A percentile compares a stretch with the other conserved stretches of the same genome.
Evolutionary conservation across 78 protist genomes (phyloP).

Genomic region (Cyanophora paradoxa): DNA sequence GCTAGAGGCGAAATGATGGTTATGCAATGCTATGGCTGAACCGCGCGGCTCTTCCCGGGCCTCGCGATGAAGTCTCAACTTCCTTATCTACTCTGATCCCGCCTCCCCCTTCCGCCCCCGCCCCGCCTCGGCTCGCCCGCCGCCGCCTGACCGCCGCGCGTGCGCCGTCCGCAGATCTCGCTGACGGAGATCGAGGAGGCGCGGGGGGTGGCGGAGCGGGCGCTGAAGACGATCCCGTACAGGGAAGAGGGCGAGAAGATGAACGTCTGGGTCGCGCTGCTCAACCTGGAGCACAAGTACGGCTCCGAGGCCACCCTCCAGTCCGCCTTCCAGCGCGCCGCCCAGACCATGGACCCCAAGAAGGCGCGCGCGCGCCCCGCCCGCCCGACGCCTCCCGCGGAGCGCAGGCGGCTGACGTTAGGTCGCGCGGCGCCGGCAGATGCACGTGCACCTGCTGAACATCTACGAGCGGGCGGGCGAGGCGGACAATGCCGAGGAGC

Average conservation of each 20-base stretch:
- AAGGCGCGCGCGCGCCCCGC: too few species aligned
- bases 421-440: too few species aligned
- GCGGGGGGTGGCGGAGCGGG: conserved; percentile 76
- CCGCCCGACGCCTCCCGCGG: too few species aligned
- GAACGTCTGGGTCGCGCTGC: conserved; percentile 86
- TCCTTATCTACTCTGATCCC: neutral
- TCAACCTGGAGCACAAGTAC: conserved; percentile 80
- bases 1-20: too few species aligned
- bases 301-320: conserved; percentile 57
- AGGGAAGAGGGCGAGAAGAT: conserved; percentile 58
- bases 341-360: conserved; percentile 49
- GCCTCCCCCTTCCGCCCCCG: too few species aligned
- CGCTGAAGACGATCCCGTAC: conserved; percentile 60
- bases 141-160: too few species aligned
- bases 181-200: conserved; percentile 76
- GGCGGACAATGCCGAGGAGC: conserved; percentile 23
- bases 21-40: too few species aligned
- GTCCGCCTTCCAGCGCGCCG: conserved; percentile 55
- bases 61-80: neutral
- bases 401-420: too few species aligned
- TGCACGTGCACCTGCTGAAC: conserved; percentile 34
- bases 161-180: too few species aligned
- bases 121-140: too few species aligned
- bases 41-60: neutral
- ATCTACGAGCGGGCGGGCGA: conserved; percentile 26